Evolutionary conservation across 495 filamentous ascomycete species (phyloP).

Genomic region (Apodospora peruviana): DNA sequence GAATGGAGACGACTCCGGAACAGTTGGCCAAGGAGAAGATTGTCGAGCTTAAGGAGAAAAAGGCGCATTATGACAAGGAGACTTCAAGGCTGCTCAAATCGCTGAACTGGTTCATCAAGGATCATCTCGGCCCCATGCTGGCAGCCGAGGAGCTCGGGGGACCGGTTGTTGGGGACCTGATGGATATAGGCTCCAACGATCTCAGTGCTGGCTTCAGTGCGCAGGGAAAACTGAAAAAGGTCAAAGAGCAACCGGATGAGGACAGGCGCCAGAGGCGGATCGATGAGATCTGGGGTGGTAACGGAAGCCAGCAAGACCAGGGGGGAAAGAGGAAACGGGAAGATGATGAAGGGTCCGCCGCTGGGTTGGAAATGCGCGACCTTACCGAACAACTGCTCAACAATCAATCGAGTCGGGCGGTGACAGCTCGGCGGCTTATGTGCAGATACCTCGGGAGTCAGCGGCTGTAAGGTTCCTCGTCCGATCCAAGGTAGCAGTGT

Average conservation of each 20-base stretch:
- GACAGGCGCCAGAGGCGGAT: conserved; percentile 61
- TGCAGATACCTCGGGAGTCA: conserved; percentile 66
- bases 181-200: conserved; percentile 51
- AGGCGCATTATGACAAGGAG: conserved; percentile 48
- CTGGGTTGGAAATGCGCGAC: conserved; percentile 59
- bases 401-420: conserved; percentile 56
- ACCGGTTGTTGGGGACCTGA: conserved; percentile 70
- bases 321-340: conserved; percentile 23
- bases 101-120: conserved; percentile 67
- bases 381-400: conserved; percentile 60
- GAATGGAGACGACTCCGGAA: conserved; percentile 53
- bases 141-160: conserved; percentile 84
- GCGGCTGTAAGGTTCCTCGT: conserved; percentile 79
- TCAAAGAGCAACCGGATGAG: conserved; percentile 38
- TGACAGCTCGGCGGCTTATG: conserved; percentile 55
- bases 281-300: conserved; percentile 62
- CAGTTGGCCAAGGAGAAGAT: conserved; percentile 54
- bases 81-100: conserved; percentile 53
- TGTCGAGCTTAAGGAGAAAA: conserved; percentile 51
- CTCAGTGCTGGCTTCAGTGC: conserved; percentile 67
- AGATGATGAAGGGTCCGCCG: conserved; percentile 57
- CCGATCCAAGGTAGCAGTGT: conserved; percentile 76
- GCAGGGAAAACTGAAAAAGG: conserved; percentile 64
- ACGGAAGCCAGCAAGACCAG: conserved; percentile 22
- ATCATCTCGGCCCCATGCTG: conserved; percentile 70